Base-by-base conservation (phyloP, 2,329 filamentous ascomycete species). In the Pseudogymnoascus verrucosus region DNA sequence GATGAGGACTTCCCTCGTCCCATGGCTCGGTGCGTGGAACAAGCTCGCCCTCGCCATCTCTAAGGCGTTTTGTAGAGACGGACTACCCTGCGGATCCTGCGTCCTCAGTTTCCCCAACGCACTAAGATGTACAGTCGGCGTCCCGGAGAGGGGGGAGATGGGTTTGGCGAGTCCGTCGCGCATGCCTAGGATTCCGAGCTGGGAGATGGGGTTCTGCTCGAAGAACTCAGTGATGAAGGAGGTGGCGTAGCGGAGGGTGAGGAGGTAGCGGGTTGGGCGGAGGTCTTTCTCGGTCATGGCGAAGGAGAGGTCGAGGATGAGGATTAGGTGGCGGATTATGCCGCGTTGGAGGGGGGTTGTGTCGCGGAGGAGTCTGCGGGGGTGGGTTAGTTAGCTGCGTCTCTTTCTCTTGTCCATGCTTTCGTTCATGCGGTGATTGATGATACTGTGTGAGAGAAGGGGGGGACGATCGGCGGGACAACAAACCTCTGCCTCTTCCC, bases 121-220 rank as follows among this genome's bases (percentile, higher is more conserved):
- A 67, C 88, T 85, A 64, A 97, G 84, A 74, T 98, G 95, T 65
- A 96, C 91, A 7, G 88, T 88, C 2, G 93, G 92, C 72, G 97
- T 97, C 8, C 95, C 95, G 63, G 89, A 89, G 80, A 98, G 88
- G 72, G 96, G 91, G 72, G 89, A 95, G 67, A 99, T 84, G 40
- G 90, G 82, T 23, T 96, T 80, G 1, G 93, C 93, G 14, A 98
- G 81, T 14, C 95, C 95, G 74, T 98, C 95, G 66, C 90, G 86
- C 90, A 98, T 96, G 61, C 90, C 93, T 40, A 99, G 80, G 31
- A 99, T 89, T 23, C 90, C 93, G 64, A 99, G 84, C 77, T 99
- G 95, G 8, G 92, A 96, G 68, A 99, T 98, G 10, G 95, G 95
- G 71, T 99, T 99, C 76, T 99, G 95, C 76, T 98, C 95, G 73